Conservation (phyloP, 129 eudicot species). For the Flaveria brownii region DNA sequence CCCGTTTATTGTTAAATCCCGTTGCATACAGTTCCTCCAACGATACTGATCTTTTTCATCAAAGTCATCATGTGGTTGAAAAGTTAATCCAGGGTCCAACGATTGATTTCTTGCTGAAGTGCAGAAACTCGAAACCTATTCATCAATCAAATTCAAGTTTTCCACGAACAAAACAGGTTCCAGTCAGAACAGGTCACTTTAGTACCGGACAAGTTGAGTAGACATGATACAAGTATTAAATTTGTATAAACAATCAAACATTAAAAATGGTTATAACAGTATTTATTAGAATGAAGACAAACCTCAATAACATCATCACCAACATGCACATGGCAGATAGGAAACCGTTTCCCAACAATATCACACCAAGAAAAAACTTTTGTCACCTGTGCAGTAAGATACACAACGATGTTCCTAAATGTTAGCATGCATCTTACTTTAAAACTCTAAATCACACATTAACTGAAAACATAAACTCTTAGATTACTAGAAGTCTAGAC, state of each 20-base stretch:
- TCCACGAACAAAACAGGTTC: background rate
- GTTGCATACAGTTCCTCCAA: slow-evolving; percentile 75
- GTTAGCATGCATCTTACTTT: slow-evolving; percentile 1
- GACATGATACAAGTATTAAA: background rate
- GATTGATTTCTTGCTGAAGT: slow-evolving; percentile 48
- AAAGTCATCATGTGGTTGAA: slow-evolving; percentile 49
- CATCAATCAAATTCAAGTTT: slow-evolving; percentile 23
- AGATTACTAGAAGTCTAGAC: background rate
- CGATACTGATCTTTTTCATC: slow-evolving; percentile 69
- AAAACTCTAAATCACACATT: background rate
- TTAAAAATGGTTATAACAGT: background rate
- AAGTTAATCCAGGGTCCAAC: slow-evolving; percentile 27
- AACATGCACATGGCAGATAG: slow-evolving; percentile 80
- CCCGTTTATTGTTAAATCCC: slow-evolving; percentile 93
- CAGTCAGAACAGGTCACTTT: background rate
- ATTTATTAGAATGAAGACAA: slow-evolving; percentile 19
- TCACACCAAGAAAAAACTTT: slow-evolving; percentile 56
- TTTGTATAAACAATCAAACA: background rate
- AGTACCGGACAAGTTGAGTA: background rate
- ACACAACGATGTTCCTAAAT: background rate
- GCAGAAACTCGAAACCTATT: slow-evolving; percentile 80
- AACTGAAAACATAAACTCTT: background rate
- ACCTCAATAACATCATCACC: slow-evolving; percentile 76
- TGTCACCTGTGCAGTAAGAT: slow-evolving; percentile 46
- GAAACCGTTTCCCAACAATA: slow-evolving; percentile 74